These are phyloP conservation scores for Phytophthora crassamura DNA, from an alignment of 352 stramenopile species.

Conservation along the genomic window DNA sequence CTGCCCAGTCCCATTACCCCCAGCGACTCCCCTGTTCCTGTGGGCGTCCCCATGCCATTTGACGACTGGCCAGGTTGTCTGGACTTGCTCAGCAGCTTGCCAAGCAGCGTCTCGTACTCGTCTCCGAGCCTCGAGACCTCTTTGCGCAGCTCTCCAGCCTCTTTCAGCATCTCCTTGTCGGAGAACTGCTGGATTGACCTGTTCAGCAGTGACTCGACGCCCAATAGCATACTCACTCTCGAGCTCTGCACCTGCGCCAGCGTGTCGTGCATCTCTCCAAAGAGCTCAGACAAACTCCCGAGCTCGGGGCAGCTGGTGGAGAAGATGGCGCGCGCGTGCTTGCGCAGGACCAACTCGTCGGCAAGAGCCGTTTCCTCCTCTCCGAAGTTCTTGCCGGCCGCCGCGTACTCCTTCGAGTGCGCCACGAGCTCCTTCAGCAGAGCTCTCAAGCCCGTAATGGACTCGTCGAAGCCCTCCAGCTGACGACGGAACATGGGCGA, in stretches of 20 bases:
- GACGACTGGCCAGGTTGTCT: constrained; percentile 35
- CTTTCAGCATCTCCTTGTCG: constrained; percentile 76
- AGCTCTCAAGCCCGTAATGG: constrained; percentile 62
- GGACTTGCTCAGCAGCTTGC: constrained; percentile 82
- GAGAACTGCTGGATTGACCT: constrained; percentile 70
- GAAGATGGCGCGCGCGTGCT: constrained; percentile 87
- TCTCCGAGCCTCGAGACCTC: constrained; percentile 73
- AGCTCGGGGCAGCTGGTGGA: constrained; percentile 79
- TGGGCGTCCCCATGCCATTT: constrained; percentile 38
- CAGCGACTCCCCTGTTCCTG: constrained; percentile 20
- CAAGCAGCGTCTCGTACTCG: constrained; percentile 83
- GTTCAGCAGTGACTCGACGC: constrained; percentile 79
- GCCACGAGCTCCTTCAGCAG: constrained; percentile 77
- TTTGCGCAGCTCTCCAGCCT: constrained; percentile 70
- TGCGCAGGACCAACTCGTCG: constrained; percentile 75
- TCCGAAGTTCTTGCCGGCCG: constrained; percentile 65
- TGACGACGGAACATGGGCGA: constrained; percentile 88
- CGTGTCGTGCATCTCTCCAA: constrained; percentile 86
- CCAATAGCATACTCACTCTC: constrained; percentile 82
- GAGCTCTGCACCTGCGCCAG: constrained; percentile 85
- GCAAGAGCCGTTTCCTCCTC: constrained; percentile 76
- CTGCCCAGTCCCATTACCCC: constrained; percentile 34
- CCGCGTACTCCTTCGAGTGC: constrained; percentile 82
- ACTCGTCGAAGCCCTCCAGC: constrained; percentile 83
- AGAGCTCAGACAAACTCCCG: constrained; percentile 76